Base-by-base conservation (phyloP, 2,329 filamentous ascomycete genomes). In the Penicillium paneum region DNA sequence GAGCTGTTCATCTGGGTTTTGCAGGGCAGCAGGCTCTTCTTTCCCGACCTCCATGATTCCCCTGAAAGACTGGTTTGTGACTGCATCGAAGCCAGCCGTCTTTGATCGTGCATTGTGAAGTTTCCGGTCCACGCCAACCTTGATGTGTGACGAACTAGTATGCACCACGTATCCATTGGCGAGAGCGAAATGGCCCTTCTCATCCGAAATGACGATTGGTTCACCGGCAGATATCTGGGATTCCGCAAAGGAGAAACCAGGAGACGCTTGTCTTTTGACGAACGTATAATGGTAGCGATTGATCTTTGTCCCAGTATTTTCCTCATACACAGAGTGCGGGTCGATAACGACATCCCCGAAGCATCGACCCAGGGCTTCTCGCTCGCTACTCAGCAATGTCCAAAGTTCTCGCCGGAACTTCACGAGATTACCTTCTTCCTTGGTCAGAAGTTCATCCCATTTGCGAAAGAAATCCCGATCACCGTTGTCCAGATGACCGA, bases 201-300 rank as follows among this genome's bases (percentile, higher is more conserved):
- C 94, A 64, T 97, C 94, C 0, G 94, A 97, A 3, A 99, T 83
- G n/a, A 99, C 94, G 46, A 97, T 87, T 0, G 94, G 93, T 67
- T 99, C 94, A 39, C 93, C 93, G 26, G 90, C 81, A 1, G 81
- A 84, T 29, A 99, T 83, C 65, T 97, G 91, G 1, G 92, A 97
- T 65, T 97, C 93, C 1, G 90, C 77, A 67, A 99, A 99, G 0
- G 91, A 96, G 66, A 94, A 92, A 0, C 80, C 80, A 0, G 84
- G 63, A 2, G 76, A 66, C 0, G 81, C 71, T 24, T 81, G 80
- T 52, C 86, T 82, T 68, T 96, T 96, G 65, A 90, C 70, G 59
- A 99, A 91, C 0, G 83, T 89, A 74, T 99, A 99, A 48, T 83
- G 84, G 67, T 88, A 97, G 26, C 91, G 87, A 70, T 97, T 97